phyloP scores from a whole-genome alignment of 2,329 filamentous ascomycete species.

The Fusarium brevicatenulatum region DNA sequence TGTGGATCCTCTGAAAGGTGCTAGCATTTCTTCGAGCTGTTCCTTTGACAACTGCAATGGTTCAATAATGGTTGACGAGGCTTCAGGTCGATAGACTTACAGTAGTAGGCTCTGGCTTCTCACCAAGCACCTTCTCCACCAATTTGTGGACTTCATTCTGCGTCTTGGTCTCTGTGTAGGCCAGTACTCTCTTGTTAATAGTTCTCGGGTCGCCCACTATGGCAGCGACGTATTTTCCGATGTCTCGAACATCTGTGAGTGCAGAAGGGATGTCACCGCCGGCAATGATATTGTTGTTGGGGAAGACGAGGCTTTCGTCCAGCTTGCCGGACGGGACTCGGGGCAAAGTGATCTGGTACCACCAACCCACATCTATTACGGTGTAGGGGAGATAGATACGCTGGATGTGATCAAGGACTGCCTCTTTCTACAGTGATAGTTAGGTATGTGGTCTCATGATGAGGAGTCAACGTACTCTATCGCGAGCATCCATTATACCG shows the following conservation, averaged over 20 bases:
- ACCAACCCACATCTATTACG: constrained; percentile 10
- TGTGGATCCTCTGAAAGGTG: neutral
- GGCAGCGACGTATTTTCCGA: constrained; percentile 6
- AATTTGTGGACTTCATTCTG: constrained; percentile 3
- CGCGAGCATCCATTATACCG: constrained; percentile 43
- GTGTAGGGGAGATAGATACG: constrained; percentile 62
- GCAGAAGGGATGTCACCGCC: constrained; percentile 1
- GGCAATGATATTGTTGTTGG: constrained; percentile 5
- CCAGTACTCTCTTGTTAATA: constrained; percentile 8
- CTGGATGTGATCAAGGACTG: constrained; percentile 60
- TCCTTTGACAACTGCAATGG: neutral
- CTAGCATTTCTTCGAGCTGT: neutral
- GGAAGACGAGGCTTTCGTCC: neutral
- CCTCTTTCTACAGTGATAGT: constrained; percentile 54
- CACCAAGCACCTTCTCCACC: neutral
- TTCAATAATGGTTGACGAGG: fast-evolving
- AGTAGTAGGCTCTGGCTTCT: constrained; percentile 5
- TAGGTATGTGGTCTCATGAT: neutral
- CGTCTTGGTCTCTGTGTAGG: neutral
- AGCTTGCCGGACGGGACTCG: constrained; percentile 8
- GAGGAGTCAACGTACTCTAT: neutral
- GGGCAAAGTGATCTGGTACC: constrained; percentile 10
- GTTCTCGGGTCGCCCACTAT: constrained; percentile 1
- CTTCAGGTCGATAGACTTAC: neutral
- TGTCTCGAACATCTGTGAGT: neutral